Percentiles rank a stretch among this genome's conserved stretches.
Evolutionary conservation across 202 grass and related monocot species (phyloP).

Genomic region (Zoysia matrella): DNA sequence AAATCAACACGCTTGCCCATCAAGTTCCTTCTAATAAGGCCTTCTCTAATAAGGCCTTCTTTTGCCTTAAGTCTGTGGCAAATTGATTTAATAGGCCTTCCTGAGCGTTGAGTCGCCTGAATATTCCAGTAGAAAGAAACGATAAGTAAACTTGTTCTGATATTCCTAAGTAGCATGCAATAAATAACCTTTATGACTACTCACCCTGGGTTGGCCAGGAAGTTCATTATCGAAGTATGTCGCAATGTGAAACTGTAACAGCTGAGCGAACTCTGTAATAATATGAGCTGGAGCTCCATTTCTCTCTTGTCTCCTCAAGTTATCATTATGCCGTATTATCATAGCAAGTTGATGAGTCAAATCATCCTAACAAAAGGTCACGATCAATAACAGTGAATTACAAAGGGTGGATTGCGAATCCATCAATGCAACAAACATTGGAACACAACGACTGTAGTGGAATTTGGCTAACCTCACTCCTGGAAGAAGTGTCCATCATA

Average conservation of each 20-base stretch:
- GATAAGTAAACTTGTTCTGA: background rate
- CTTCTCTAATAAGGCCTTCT: slow-evolving; percentile 88
- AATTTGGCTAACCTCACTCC: slow-evolving; percentile 77
- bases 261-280: too few relatives aligned
- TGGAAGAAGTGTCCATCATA: slow-evolving; percentile 99
- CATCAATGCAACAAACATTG: slow-evolving; percentile 17
- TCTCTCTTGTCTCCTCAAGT: slow-evolving; percentile 92
- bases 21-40: slow-evolving; percentile 47
- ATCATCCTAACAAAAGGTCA: slow-evolving; percentile 70
- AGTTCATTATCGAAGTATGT: slow-evolving; percentile 72
- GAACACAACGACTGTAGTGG: background rate
- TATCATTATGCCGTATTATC: slow-evolving; percentile 99
- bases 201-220: slow-evolving; percentile 90
- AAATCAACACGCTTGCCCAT: slow-evolving; percentile 98
- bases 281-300: slow-evolving; percentile 40
- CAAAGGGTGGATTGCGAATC: background rate
- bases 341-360: slow-evolving; percentile 97
- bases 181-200: slow-evolving; percentile 16
- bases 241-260: too few relatives aligned
- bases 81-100: slow-evolving; percentile 55
- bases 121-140: slow-evolving; percentile 31
- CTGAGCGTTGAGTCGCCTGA: slow-evolving; percentile 77
- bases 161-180: slow-evolving; percentile 6
- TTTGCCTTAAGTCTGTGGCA: slow-evolving; percentile 66
- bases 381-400: slow-evolving; percentile 21